These are phyloP conservation scores for Cadophora sp. DNA, from an alignment of 2,329 filamentous ascomycete genomes.

Conservation along the genomic window DNA sequence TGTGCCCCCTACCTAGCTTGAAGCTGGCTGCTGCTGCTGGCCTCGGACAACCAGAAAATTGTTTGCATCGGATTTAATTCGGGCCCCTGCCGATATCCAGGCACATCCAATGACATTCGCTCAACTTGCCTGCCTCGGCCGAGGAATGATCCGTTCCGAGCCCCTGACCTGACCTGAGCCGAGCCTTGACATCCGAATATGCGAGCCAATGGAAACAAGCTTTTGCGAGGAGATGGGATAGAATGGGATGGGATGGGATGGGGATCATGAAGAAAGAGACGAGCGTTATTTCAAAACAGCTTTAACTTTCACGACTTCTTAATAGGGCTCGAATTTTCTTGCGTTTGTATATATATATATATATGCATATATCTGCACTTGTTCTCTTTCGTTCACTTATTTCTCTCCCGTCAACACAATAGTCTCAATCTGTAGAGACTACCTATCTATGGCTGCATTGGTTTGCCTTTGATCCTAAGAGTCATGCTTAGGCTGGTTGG, in stretches of 20 bases:
- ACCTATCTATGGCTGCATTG: no score
- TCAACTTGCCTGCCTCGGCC: background rate
- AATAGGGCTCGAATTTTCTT: no score
- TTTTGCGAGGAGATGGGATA: background rate
- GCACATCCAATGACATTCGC: no score
- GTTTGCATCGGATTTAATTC: constrained; percentile 1
- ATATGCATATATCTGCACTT: no score
- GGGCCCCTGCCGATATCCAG: background rate
- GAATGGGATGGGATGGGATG: no score
- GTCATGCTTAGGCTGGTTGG: no score
- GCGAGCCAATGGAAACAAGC: constrained; percentile 4
- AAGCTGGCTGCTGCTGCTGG: background rate
- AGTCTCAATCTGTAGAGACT: no score
- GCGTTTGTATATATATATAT: no score
- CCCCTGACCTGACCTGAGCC: background rate
- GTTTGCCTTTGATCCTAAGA: no score
- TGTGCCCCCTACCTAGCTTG: background rate
- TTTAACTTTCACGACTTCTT: background rate
- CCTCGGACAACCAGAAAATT: background rate
- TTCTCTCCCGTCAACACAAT: no score
- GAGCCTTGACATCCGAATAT: background rate
- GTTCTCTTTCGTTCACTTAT: no score
- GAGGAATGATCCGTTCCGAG: background rate
- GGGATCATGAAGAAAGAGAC: no score
- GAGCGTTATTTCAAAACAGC: background rate